Evolutionary conservation across 352 stramenopile genomes (phyloP).

Genomic region (Pythium chondricola): DNA sequence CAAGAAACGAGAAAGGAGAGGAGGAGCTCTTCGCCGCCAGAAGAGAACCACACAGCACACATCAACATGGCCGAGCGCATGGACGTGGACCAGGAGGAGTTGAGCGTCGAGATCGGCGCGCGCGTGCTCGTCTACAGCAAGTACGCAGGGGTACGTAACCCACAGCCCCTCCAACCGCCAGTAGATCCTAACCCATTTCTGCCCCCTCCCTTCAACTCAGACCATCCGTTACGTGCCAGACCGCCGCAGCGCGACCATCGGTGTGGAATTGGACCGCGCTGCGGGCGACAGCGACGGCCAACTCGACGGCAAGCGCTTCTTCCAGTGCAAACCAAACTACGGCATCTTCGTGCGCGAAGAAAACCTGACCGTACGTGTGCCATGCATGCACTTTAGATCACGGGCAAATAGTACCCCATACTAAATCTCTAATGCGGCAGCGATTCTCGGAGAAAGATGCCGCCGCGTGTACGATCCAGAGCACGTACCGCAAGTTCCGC

Average conservation of each 20-base stretch:
- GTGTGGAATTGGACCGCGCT: conserved; percentile 81
- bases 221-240: conserved; percentile 60
- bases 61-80: conserved; percentile 21
- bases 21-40: conserved; percentile 1
- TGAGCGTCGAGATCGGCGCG: conserved; percentile 27
- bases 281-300: conserved; percentile 73
- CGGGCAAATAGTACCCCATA: neutral
- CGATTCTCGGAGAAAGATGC: conserved; percentile 70
- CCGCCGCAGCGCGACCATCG: conserved; percentile 48
- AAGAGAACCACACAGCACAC: no score
- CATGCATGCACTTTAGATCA: no score
- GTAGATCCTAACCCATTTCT: no score
- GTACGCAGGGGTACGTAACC: conserved; percentile 61
- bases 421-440: conserved; percentile 37
- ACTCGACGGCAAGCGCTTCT: conserved; percentile 65
- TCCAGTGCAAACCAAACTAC: conserved; percentile 77
- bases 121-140: conserved; percentile 78
- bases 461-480: conserved; percentile 75
- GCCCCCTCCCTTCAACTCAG: no score
- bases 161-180: neutral
- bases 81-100: conserved; percentile 25
- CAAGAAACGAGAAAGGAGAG: neutral
- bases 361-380: conserved; percentile 55
- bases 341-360: conserved; percentile 83
- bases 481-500: conserved; percentile 55